Evolutionary conservation across 208 protist genomes (phyloP).

Genomic region (Crithidia thermophila): DNA sequence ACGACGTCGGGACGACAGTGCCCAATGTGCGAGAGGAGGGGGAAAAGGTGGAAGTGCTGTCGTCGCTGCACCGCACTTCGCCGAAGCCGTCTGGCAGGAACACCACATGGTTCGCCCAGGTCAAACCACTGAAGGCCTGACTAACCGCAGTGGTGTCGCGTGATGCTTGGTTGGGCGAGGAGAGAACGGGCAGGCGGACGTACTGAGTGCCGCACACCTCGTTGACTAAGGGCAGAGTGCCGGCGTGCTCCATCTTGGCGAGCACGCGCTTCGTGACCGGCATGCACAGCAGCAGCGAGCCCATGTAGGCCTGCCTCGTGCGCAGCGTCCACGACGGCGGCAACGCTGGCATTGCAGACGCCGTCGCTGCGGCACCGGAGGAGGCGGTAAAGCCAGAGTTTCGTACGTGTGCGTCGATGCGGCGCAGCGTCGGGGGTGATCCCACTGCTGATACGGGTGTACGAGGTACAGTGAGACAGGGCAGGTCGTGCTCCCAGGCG

Average conservation of each 20-base stretch:
- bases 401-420: constrained; percentile 21
- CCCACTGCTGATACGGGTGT: background rate
- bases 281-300: constrained; percentile 21
- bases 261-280: constrained; percentile 9
- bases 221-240: background rate
- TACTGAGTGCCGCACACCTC: constrained; percentile 20
- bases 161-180: background rate
- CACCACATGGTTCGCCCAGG: constrained; percentile 24
- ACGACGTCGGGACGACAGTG: background rate
- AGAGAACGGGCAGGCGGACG: constrained; percentile 10
- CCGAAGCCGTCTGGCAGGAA: constrained; percentile 43
- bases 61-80: constrained; percentile 17
- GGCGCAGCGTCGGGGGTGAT: constrained; percentile 20
- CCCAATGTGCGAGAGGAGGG: too few relatives aligned
- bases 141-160: background rate
- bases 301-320: constrained; percentile 28
- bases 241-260: constrained; percentile 4
- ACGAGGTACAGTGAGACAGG: constrained; percentile 28
- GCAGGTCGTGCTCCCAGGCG: constrained; percentile 51
- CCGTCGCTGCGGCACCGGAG: background rate
- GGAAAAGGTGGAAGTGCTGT: too few relatives aligned
- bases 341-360: background rate
- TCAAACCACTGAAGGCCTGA: constrained; percentile 20
- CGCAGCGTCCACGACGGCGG: constrained; percentile 4
- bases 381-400: too few relatives aligned